Evolutionary conservation across 768 basidiomycete species (phyloP), one percentile per base, ranked within the genome.

Genomic region (Serendipita indica): DNA sequence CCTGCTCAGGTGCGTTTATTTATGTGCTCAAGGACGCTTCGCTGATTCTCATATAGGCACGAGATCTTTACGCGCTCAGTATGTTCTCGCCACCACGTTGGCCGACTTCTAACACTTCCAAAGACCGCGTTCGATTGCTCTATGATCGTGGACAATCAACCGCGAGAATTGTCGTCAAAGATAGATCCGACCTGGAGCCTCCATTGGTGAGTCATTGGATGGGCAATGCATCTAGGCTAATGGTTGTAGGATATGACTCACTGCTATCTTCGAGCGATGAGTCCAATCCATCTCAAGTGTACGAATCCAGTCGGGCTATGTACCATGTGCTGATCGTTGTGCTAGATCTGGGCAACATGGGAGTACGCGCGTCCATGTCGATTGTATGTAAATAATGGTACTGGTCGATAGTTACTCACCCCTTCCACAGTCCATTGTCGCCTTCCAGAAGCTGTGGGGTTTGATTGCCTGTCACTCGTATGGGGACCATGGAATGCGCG

Each of bases 291-390:
- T 65, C 70, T 87, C 61, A 81, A 87, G 70, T 89, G 82, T 83
- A 62, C 30, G 78, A 68, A 4, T 32, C 28, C 54, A 16, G 22
- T 12, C 27, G 46, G 32, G 10, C 35, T 34, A 39, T 22, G 37
- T 16, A 20, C 20, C 25, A 32, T 27, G 25, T 37, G 18, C n/a
- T 28, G 57, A 20, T 58, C 10, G 32, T 18, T 32, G 25, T 3
- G 18, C 10, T 61, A 83, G 84, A 87, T 70, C 73, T 87, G 35
- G 79, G 74, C 30, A 88, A 89, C 65, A 88, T 90, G 86, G 81
- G 80, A 34, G 86, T 89, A 0, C 77, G 85, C 35, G 83, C 86
- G 1, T 86, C 84, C 4, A 89, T 89, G 86, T 88, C 85, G n/a
- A 77, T 89, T 45, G 83, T 85, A 66, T 67, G 80, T 73, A 6